A percentile compares a stretch with the other conserved stretches of the same genome.
phyloP scores from a whole-genome alignment of 768 basidiomycete genomes.

The Pluteus cervinus region DNA sequence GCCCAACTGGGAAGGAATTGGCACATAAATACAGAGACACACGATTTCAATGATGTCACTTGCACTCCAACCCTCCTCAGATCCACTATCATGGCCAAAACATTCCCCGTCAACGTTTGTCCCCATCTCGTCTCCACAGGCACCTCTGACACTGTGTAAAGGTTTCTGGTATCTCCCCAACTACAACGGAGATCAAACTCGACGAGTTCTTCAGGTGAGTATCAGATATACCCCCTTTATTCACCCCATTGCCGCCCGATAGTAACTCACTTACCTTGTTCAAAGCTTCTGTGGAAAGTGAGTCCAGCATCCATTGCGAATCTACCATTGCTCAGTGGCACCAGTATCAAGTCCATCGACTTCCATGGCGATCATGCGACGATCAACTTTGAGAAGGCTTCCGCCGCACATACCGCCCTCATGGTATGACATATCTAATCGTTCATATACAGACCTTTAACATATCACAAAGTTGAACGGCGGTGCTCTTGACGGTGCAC shows the following conservation, averaged over 20 bases:
- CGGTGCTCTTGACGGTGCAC: conserved; percentile 67
- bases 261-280: conserved; percentile 6
- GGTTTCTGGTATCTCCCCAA: conserved; percentile 67
- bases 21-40: no score
- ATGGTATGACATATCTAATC: conserved; percentile 43
- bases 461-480: conserved; percentile 50
- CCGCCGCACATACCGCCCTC: conserved; percentile 79
- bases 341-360: conserved; percentile 66
- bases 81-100: background rate
- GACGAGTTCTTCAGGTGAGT: conserved; percentile 78
- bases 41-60: no score
- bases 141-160: conserved; percentile 19
- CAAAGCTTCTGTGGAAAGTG: conserved; percentile 84
- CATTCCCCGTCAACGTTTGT: conserved; percentile 35
- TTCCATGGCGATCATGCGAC: conserved; percentile 44
- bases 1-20: no score
- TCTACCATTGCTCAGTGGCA: background rate
- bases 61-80: no score
- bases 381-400: conserved; percentile 79
- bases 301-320: conserved; percentile 16
- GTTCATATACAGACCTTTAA: background rate
- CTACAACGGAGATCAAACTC: conserved; percentile 63
- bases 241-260: conserved; percentile 4
- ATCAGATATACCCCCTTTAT: conserved; percentile 5
- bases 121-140: background rate